A percentile compares a stretch with the other conserved stretches of the same genome.
Evolutionary conservation across 139 green algal species (phyloP).

Genomic region (Auxenochlorella pyrenoidosa): DNA sequence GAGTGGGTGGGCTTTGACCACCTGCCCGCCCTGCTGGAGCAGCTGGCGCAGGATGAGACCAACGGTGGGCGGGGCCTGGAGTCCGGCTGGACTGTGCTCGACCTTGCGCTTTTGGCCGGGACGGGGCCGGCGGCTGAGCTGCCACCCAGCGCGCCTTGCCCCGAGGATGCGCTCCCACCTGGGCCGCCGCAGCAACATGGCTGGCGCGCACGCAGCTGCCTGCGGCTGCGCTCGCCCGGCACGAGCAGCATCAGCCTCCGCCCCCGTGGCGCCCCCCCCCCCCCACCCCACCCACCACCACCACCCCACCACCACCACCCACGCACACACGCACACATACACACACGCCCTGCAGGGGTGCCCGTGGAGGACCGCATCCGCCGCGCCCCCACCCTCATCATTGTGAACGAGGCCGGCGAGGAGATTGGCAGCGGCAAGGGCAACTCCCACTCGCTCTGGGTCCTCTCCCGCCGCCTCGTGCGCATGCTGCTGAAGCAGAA

Average conservation of each 20-base stretch:
- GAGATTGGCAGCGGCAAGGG: slow-evolving; percentile 28
- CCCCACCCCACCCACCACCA: too few species aligned
- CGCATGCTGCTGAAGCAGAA: slow-evolving; percentile 55
- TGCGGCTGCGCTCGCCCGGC: too few species aligned
- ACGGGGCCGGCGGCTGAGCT: too few species aligned
- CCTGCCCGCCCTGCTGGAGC: slow-evolving; percentile 56
- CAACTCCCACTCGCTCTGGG: slow-evolving; percentile 56
- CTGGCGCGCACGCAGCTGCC: too few species aligned
- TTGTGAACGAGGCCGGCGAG: slow-evolving; percentile 33
- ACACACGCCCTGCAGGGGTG: slow-evolving; percentile 29
- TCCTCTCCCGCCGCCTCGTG: slow-evolving; percentile 53
- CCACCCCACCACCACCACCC: background rate
- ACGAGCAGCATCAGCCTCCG: too few species aligned
- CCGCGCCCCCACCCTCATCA: slow-evolving; percentile 19
- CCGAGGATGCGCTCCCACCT: too few species aligned
- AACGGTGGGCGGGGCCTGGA: slow-evolving; percentile 37
- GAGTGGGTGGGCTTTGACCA: slow-evolving; percentile 58
- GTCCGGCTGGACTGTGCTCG: too few species aligned
- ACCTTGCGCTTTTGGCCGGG: too few species aligned
- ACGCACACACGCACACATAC: too few species aligned
- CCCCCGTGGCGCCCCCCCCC: background rate
- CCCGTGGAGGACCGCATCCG: slow-evolving; percentile 43
- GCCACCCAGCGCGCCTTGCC: too few species aligned
- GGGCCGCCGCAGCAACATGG: too few species aligned
- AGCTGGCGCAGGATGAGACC: slow-evolving; percentile 45